Base-by-base conservation (phyloP, 2,329 filamentous ascomycete species). In the Ceratocystis ficicola region DNA sequence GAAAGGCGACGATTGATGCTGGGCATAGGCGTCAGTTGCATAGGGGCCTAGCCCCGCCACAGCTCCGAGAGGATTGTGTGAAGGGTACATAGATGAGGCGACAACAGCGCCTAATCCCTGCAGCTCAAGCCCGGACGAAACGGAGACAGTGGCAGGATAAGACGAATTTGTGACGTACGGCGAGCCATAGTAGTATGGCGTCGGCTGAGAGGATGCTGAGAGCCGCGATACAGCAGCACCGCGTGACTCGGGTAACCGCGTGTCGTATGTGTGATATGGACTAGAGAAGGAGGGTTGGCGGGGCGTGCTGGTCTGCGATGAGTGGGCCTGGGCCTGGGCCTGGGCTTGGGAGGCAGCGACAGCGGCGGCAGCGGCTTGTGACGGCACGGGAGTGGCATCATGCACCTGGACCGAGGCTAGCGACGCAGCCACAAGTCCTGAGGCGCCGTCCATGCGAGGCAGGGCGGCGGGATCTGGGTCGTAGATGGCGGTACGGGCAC, bases 401-500 rank as follows among this genome's bases (percentile, higher is more conserved):
- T 57, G 52, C 6, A 57, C 52, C 12, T 57, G 52, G 3, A 57
- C 52, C 4, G 52, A 57, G 52, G 25, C 52, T 22, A 57, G 52
- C 17, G 52, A 57, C 17, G 52, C 52, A 12, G 25, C 52, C 52
- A 57, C 17, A 8, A 57, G 52, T 30, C 63, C 30, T 5, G 63
- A 55, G 5, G 66, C 62, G 44, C 65, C 48, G 52, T 68, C 61
- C 30, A 69, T 59, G 55, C 64, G 63, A 17, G 65, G 67, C 17
- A 67, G 57, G 17, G 64, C 41, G 15, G 67, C 25, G 20, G 59
- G 50, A 20, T 63, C 61, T 10, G 44, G 63, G 46, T 63, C 67
- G 63, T 66, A 70, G 32, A 30, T 44, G 50, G 62, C 69, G 69
- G 57, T 69, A 4, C 66, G 60, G 25, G 66, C 50, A 15, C 66